These are phyloP conservation scores for Hanseniaspora lachancei DNA, from an alignment of 805 yeast genomes.

Conservation along the genomic window DNA sequence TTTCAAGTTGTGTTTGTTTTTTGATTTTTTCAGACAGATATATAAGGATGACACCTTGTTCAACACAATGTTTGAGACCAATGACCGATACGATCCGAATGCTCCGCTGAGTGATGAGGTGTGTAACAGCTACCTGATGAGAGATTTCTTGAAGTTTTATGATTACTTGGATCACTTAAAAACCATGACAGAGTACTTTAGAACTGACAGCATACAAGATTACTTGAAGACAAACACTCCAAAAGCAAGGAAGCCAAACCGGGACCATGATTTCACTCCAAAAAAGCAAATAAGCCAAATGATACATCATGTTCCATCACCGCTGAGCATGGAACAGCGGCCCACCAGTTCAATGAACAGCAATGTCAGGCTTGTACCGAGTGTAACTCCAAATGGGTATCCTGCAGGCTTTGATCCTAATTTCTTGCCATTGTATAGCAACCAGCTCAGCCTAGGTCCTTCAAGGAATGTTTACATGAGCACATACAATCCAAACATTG, in stretches of 20 bases:
- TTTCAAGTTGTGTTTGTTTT: constrained; percentile 11
- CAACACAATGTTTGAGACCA: constrained; percentile 6
- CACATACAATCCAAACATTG: too few relatives aligned
- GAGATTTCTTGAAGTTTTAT: not conserved
- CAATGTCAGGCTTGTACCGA: too few relatives aligned
- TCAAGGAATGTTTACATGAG: too few relatives aligned
- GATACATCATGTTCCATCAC: too few relatives aligned
- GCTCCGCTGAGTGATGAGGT: not conserved
- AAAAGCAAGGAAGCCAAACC: not conserved
- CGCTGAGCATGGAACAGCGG: too few relatives aligned
- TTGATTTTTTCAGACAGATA: constrained; percentile 9
- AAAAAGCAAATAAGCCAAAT: too few relatives aligned
- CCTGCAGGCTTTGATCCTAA: too few relatives aligned
- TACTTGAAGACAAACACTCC: not conserved
- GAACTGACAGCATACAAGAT: not conserved
- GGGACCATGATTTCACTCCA: not conserved
- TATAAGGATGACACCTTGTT: not conserved
- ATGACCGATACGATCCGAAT: not conserved
- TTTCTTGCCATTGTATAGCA: too few relatives aligned
- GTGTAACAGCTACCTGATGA: not conserved
- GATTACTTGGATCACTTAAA: constrained; percentile 2
- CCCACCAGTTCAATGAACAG: too few relatives aligned
- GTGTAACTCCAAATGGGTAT: too few relatives aligned
- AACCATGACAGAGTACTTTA: not conserved
- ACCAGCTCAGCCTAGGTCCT: too few relatives aligned